Evolutionary conservation across 768 basidiomycete species (phyloP).

Genomic region (Austroboletus festivus): DNA sequence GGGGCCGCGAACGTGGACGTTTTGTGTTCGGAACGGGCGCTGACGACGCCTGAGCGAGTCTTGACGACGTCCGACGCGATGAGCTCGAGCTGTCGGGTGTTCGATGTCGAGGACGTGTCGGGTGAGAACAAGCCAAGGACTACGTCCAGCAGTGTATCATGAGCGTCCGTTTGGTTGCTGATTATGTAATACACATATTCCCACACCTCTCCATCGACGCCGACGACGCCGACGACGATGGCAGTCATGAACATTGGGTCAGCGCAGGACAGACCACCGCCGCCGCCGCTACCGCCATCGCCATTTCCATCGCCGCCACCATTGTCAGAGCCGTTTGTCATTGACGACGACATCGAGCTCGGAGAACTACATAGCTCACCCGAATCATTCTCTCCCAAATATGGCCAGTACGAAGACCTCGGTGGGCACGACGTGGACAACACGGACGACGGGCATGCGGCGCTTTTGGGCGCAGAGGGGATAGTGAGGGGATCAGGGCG

Average conservation of each 20-base stretch:
- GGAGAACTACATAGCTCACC: constrained; percentile 26
- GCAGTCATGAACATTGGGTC: constrained; percentile 11
- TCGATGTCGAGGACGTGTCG: constrained; percentile 18
- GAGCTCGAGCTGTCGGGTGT: constrained; percentile 9
- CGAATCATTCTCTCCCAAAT: constrained; percentile 20
- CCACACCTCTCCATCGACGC: constrained; percentile 16
- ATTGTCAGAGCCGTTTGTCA: neutral
- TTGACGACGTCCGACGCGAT: constrained; percentile 17
- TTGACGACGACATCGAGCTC: constrained; percentile 32
- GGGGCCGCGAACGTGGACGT: constrained; percentile 6
- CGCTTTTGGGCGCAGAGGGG: constrained; percentile 40
- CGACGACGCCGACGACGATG: constrained; percentile 2
- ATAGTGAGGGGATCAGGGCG: constrained; percentile 28
- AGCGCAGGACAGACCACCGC: neutral
- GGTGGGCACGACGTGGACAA: constrained; percentile 15
- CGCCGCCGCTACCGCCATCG: too few species aligned
- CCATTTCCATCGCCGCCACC: neutral
- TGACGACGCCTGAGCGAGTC: constrained; percentile 7
- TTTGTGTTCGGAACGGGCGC: constrained; percentile 11
- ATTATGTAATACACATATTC: constrained; percentile 27
- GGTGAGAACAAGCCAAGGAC: constrained; percentile 26
- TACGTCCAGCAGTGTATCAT: constrained; percentile 27
- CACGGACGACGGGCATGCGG: constrained; percentile 41
- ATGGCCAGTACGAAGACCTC: constrained; percentile 23
- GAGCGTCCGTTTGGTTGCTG: constrained; percentile 29